A percentile compares a stretch with the other conserved stretches of the same genome.
Conservation (phyloP, 257 asterid species). For the Cynanchum wilfordii region DNA sequence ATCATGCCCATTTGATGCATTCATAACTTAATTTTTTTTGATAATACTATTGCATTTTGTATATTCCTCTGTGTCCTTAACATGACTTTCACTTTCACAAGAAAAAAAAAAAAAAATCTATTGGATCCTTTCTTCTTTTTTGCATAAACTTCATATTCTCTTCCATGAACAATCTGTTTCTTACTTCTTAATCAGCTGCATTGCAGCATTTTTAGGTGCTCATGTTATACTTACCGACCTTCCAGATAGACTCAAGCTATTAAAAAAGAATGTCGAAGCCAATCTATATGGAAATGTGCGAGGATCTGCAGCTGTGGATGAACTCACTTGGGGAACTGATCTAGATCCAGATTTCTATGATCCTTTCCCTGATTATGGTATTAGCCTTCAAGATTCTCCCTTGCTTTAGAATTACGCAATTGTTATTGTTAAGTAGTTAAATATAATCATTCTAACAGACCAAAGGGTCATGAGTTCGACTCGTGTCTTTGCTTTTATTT, state of each 20-base stretch:
- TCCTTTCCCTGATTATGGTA: slow-evolving; percentile 83
- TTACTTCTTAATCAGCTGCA: slow-evolving; percentile 54
- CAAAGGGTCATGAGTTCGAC: no score
- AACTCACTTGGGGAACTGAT: slow-evolving; percentile 83
- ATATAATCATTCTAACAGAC: no score
- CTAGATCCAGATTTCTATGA: slow-evolving; percentile 41
- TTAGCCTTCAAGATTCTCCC: not conserved
- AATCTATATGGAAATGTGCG: slow-evolving; percentile 70
- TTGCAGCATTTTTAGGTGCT: slow-evolving; percentile 86
- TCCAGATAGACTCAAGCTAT: slow-evolving; percentile 76
- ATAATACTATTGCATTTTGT: not conserved
- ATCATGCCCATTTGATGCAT: not conserved
- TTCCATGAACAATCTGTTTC: not conserved
- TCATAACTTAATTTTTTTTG: not conserved
- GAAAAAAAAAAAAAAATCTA: no score
- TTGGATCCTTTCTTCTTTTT: not conserved
- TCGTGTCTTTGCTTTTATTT: no score
- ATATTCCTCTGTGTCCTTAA: not conserved
- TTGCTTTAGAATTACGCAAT: not conserved
- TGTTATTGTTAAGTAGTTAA: no score
- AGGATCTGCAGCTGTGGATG: slow-evolving; percentile 72
- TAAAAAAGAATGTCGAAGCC: slow-evolving; percentile 69
- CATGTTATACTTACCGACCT: slow-evolving; percentile 76
- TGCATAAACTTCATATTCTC: not conserved
- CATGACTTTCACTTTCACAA: not conserved